Evolutionary conservation across 805 yeast genomes (phyloP), one percentile per base, ranked within the genome.

Genomic region (Torulaspora gathmanii): DNA sequence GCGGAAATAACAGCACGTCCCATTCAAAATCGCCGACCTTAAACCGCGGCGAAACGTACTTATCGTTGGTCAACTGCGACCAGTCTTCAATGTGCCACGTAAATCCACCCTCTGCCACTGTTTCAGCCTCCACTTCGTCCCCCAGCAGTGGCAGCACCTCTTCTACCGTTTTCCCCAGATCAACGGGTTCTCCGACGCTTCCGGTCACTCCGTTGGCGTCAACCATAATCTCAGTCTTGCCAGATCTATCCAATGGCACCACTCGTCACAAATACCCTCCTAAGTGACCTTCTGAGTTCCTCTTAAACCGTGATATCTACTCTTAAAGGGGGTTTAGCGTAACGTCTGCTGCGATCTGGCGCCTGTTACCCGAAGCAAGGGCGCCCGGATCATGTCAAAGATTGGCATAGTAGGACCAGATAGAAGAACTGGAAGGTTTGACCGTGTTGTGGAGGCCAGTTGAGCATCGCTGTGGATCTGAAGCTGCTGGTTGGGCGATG

Each of bases 1-100:
- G 75, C 0, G 96, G 95, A 61, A 89, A 86, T 28, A 91, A 61
- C 33, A 91, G 69, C 2, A 89, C 60, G 53, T 80, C 79, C 82
- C 87, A 86, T 31, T 77, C 77, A 55, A 64, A 79, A 1, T 75
- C 81, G 1, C 88, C 91, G 50, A 81, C 74, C 40, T 63, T 66
- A 52, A 79, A 81, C 15, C 63, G 58, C 0, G 79, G 72, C 45
- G 80, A 70, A 10, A 54, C 47, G 40, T 61, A 60, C 40, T 56
- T 57, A n/a, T 64, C 68, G 27, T 71, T 72, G 9, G 67, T 71
- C 39, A 74, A 56, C 5, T 57, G 54, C 17, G 65, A 55, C 83
- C 83, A 78, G 46, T 72, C 69, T 5, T 65, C 63, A 38, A 78
- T 74, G 37, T 71, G 70, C 82, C 82, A 78, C 16, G 78, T 77